Evolutionary conservation across 495 filamentous ascomycete species (phyloP).

Genomic region (Penicillium samsonianum): DNA sequence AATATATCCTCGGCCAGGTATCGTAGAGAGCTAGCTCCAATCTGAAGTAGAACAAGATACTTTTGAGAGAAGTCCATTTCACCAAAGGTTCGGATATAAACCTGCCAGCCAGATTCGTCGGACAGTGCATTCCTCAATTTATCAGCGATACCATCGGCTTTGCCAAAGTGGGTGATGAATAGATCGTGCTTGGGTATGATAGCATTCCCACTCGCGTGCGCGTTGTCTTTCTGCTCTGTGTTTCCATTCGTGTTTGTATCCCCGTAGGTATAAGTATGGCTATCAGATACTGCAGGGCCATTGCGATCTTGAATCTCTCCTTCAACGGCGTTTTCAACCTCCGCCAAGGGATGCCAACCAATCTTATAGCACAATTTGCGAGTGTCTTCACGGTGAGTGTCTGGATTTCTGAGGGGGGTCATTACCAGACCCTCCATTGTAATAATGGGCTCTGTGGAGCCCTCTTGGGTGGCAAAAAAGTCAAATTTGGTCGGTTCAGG

Average conservation of each 20-base stretch:
- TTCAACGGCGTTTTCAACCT: slow-evolving; percentile 4
- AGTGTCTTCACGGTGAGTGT: slow-evolving; percentile 12
- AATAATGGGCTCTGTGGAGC: slow-evolving; percentile 29
- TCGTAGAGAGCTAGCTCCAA: slow-evolving; percentile 21
- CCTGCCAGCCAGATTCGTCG: slow-evolving; percentile 15
- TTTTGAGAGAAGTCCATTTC: slow-evolving; percentile 15
- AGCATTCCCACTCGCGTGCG: slow-evolving; percentile 12
- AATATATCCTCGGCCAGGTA: slow-evolving; percentile 24
- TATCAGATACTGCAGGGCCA: neutral
- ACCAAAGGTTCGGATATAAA: slow-evolving; percentile 15
- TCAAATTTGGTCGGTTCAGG: slow-evolving; percentile 37
- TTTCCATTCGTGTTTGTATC: neutral
- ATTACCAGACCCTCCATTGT: slow-evolving; percentile 35
- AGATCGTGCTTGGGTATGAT: slow-evolving; percentile 11
- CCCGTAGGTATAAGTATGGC: neutral
- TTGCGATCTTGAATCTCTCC: slow-evolving; percentile 8
- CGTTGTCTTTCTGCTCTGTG: neutral
- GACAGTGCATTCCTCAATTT: slow-evolving; percentile 14
- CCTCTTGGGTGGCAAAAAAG: slow-evolving; percentile 33
- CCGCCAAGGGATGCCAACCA: slow-evolving; percentile 31
- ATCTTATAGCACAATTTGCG: slow-evolving; percentile 40
- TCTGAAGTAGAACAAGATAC: slow-evolving; percentile 28
- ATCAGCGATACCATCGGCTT: slow-evolving; percentile 17
- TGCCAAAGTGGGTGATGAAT: slow-evolving; percentile 21
- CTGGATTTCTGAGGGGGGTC: slow-evolving; percentile 34